Conservation (phyloP, 306 rosid species). For the Abrus pulchellus region DNA sequence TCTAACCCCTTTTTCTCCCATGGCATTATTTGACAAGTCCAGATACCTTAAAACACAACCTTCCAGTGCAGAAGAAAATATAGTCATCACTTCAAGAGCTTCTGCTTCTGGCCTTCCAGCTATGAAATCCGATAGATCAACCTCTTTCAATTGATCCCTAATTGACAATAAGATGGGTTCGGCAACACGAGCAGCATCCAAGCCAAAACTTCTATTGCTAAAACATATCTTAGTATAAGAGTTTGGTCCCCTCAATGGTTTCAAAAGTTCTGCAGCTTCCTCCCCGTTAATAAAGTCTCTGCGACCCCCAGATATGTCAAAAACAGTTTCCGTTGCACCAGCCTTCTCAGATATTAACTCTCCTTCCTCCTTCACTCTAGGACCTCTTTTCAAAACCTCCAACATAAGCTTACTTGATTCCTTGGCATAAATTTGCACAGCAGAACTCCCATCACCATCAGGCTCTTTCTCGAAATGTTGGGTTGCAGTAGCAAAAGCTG, state of each 20-base stretch:
- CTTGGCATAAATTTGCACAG: constrained; percentile 89
- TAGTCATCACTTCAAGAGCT: constrained; percentile 83
- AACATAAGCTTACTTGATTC: constrained; percentile 92
- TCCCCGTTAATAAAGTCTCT: constrained; percentile 73
- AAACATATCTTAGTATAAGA: constrained; percentile 73
- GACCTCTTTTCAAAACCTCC: constrained; percentile 87
- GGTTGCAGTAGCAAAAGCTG: constrained; percentile 71
- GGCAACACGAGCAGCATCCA: constrained; percentile 81
- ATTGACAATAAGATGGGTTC: constrained; percentile 71
- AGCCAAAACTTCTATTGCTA: constrained; percentile 89
- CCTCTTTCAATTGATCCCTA: constrained; percentile 76
- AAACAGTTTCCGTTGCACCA: constrained; percentile 56
- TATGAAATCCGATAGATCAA: constrained; percentile 82
- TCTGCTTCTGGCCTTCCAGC: constrained; percentile 88
- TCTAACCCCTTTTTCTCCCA: constrained; percentile 87
- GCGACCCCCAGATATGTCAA: constrained; percentile 85
- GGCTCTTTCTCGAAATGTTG: constrained; percentile 85
- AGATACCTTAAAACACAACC: constrained; percentile 71
- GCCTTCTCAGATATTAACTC: constrained; percentile 55
- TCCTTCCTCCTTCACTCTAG: constrained; percentile 65
- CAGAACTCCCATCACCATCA: constrained; percentile 86
- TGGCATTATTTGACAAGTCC: constrained; percentile 84
- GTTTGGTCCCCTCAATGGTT: constrained; percentile 66
- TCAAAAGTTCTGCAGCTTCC: constrained; percentile 76
- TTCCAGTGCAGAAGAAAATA: constrained; percentile 83